phyloP scores from a whole-genome alignment of 2,329 filamentous ascomycete species.

The Apiospora malaysiana region DNA sequence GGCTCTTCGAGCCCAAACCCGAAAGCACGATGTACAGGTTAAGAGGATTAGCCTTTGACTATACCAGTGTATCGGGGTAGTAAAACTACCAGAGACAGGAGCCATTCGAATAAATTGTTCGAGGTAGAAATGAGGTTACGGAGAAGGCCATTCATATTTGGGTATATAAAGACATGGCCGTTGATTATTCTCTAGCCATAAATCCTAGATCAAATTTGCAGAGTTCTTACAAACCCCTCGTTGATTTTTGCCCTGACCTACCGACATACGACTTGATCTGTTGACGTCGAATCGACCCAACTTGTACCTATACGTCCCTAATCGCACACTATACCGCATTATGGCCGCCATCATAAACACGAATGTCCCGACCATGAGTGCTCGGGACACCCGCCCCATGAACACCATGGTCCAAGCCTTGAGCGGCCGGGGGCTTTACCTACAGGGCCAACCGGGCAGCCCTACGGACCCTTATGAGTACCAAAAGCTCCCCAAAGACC shows the following conservation, averaged over 20 bases:
- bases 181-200: rapidly evolving
- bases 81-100: background rate
- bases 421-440: too few species aligned
- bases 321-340: background rate
- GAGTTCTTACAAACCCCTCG: background rate
- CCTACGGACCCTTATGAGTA: too few species aligned
- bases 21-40: background rate
- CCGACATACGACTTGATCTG: background rate
- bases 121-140: background rate
- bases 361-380: too few species aligned
- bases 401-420: too few species aligned
- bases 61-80: background rate
- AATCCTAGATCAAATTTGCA: background rate
- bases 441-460: background rate
- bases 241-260: background rate
- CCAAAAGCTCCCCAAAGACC: too few species aligned
- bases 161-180: background rate
- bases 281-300: background rate
- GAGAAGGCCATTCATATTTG: background rate
- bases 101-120: background rate
- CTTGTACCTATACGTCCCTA: background rate
- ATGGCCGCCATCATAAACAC: background rate
- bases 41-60: background rate
- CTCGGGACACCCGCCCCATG: too few species aligned
- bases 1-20: background rate